Evolutionary conservation across 1,284 basidiomycete species (phyloP), one percentile per base, ranked within the genome.

Genomic region (Ustilago vetiveriae): DNA sequence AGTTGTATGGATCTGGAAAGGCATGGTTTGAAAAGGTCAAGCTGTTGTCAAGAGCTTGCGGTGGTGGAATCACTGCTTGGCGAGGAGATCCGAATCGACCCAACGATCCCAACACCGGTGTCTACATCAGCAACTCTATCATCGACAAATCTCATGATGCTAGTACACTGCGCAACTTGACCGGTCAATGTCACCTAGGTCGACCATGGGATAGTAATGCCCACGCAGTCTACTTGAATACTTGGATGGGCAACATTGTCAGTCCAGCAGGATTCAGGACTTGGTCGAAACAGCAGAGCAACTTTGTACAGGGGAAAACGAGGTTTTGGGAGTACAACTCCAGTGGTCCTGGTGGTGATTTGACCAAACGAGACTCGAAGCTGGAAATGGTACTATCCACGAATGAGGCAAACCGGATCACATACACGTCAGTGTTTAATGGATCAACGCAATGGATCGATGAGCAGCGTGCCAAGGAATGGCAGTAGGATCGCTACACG

Each of bases 11-110:
- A 2, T 14, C 7, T 6, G 66, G 66, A 9, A 53, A 55, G 27
- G 66, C 66, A 14, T 69, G 66, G 66, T 59, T 69, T n/a, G 66
- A 69, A 19, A 19, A n/a, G 0, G 47, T 39, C n/a, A 26, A 23
- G 19, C 47, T 69, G 37, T 45, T 64, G n/a, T 51, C 39, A 6
- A 37, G 66, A 2, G 66, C 51, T 1, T 64, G 60, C 16, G 48
- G 52, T 0, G 66, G 66, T 7, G 66, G 60, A 1, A 63, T 69
- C 44, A 53, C 66, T 4, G 66, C 66, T 22, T 69, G 66, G 66
- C 44, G 56, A 13, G 60, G 66, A n/a, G 48, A 68, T 29, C 45
- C 65, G 1, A 13, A 27, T 13, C 39, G 59, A n/a, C 35, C 51
- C 0, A 13, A 27, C 14, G 52, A 69, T 30, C 29, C 50, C 0